Base-by-base conservation (phyloP, 345 rosid genomes). In the Corchorus capsularis region DNA sequence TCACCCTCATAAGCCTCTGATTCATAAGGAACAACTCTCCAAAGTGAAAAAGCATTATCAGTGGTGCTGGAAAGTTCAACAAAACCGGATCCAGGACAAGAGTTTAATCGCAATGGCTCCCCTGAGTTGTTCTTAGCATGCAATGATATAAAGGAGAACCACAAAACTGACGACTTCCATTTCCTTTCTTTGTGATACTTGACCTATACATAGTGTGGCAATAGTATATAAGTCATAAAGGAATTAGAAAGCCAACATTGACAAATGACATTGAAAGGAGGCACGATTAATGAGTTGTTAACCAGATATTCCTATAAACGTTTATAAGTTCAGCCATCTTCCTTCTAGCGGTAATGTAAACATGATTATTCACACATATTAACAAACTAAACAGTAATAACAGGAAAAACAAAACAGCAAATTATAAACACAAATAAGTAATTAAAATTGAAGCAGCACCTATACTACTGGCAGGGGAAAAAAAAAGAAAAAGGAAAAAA, bases 141-240 rank as follows among this genome's bases (percentile, higher is more conserved):
- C 82, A 94, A 76, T 69, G 98, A 94, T 79, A 87, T 88, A 81
- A 94, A 88, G 81, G 97, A 89, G 83, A 93, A 91, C 98, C 94
- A 94, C 69, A 86, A 55, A 80, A 71, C 79, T 41, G 98, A 88
- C 54, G 97, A 91, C 73, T 83, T 88, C 95, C 93, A 90, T 77
- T 84, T 78, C 79, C 83, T 80, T 53, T 86, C 89, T 74, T 74
- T 81, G 77, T 88, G 92, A 86, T 93, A 81, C 68, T 86, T 87
- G 86, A 94, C 97, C 98, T 94, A 80, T 75, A 81, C 68, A 80
- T 75, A 79, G 8, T 66, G 34, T 9, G 10, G 45, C 59, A 56
- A 49, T 49, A 20, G 10, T 20, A 61, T 27, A 57, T 8, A 80
- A 56, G 39, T 62, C 53, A 50, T 19, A 41, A 53, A 74, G 74